Percentiles rank a stretch among this genome's conserved stretches.
These are phyloP conservation scores for Kwoniella mangroviensis DNA, from an alignment of 768 basidiomycete genomes.

Conservation along the genomic window DNA sequence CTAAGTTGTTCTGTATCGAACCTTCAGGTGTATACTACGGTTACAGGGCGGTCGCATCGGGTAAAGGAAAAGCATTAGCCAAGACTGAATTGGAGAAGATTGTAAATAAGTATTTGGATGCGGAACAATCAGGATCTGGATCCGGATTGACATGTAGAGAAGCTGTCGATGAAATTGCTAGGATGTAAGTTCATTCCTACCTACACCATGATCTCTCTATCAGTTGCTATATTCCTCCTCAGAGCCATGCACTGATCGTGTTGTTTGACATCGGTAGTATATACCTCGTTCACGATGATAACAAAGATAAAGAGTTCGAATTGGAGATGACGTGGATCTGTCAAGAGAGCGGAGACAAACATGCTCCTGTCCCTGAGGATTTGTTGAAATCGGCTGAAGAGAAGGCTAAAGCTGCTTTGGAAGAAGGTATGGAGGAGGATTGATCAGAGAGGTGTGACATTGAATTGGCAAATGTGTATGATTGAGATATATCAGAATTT, in stretches of 20 bases:
- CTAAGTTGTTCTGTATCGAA: constrained; percentile 85
- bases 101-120: constrained; percentile 67
- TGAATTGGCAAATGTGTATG: not conserved
- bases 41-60: constrained; percentile 93
- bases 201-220: not conserved
- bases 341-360: constrained; percentile 76
- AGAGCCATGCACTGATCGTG: not conserved
- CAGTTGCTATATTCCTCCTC: not conserved
- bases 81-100: constrained; percentile 99
- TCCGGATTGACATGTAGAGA: constrained; percentile 70
- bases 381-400: constrained; percentile 81
- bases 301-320: constrained; percentile 97
- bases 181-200: constrained; percentile 82
- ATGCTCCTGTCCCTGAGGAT: constrained; percentile 82
- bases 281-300: constrained; percentile 95
- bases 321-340: constrained; percentile 97
- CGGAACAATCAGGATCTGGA: constrained; percentile 4
- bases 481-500: not conserved
- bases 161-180: constrained; percentile 88
- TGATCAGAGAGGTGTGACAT: constrained; percentile 12
- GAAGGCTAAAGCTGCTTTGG: constrained; percentile 83
- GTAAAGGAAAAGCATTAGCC: constrained; percentile 95
- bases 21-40: constrained; percentile 93
- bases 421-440: constrained; percentile 62
- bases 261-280: constrained; percentile 65